Percentiles rank a stretch among this genome's conserved stretches.
These are phyloP conservation scores for Jatropha multifida DNA, from an alignment of 441 rosid species.

Conservation along the genomic window DNA sequence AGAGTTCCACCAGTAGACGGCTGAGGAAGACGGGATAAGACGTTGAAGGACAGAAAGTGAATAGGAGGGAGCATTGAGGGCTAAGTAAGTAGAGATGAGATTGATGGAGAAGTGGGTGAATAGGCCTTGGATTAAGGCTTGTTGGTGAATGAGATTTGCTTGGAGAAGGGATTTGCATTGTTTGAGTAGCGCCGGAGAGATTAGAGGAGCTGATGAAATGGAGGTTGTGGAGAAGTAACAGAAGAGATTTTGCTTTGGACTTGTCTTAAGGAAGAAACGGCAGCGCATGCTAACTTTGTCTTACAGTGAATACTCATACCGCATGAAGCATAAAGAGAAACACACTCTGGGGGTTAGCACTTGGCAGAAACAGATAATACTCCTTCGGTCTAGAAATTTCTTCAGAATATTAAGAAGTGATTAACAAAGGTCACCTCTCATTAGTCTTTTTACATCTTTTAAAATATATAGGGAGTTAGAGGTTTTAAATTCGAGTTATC, in stretches of 20 bases:
- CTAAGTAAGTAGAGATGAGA: constrained; percentile 70
- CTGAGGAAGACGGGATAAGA: constrained; percentile 47
- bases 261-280: neutral
- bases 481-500: too few species aligned
- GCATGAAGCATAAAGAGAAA: too few species aligned
- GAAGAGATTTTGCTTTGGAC: neutral
- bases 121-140: constrained; percentile 49
- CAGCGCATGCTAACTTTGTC: constrained; percentile 8
- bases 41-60: constrained; percentile 57
- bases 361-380: too few species aligned
- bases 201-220: constrained; percentile 19
- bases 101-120: constrained; percentile 38
- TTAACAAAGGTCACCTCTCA: too few species aligned
- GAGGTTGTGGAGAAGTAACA: constrained; percentile 28
- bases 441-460: too few species aligned
- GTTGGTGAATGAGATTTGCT: constrained; percentile 64
- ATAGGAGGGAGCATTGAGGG: constrained; percentile 43
- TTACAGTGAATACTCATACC: too few species aligned
- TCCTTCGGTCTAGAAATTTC: too few species aligned
- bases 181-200: constrained; percentile 45
- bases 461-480: too few species aligned
- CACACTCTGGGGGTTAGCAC: too few species aligned
- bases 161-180: constrained; percentile 64
- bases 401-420: too few species aligned
- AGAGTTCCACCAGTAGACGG: constrained; percentile 73